Evolutionary conservation across 176 grass and related monocot genomes (phyloP), one percentile per base, ranked within the genome.

Genomic region (Juncus inflexus): DNA sequence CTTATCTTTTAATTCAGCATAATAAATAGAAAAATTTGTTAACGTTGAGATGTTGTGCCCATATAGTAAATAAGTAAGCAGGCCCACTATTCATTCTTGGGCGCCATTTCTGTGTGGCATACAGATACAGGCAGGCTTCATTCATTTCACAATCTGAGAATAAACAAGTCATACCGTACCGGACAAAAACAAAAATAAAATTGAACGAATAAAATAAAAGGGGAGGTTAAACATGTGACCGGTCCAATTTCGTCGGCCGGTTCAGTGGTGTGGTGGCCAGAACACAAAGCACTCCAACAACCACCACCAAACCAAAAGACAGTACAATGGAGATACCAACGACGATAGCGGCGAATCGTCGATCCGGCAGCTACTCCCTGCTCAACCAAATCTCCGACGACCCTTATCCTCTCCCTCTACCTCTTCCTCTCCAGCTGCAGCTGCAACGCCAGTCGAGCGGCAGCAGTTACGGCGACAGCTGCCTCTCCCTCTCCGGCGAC

Each of bases 381-480:
- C 15, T 71, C 2, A 71, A 59, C 38, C 68, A 41, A 10, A 35
- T 71, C 7, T 45, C 54, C 39, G 68, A 43, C 39, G 68, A 71
- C 3, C 62, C 69, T 74, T 55, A 67, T 81, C 35, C 79, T 28
- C 70, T 91, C 80, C 70, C 78, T 81, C 51, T 86, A 74, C 38
- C 82, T 79, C 60, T 70, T 64, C 13, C 87, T 83, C 74, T 86
- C 52, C 82, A 58, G 80, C 35, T 87, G 84, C 52, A 85, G 83
- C 35, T 97, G 55, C 88, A 97, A 77, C 80, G 88, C 42, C 88
- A 97, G 82, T 91, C 88, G 55, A 97, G 85, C 73, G 94, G 94
- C 15, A 97, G 88, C 78, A 97, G 94, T 82, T 91, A 91, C 78
- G 88, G 85, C n/a, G 85, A 76, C 37, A 86, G 94, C 75, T 91